Base-by-base conservation (phyloP, 192 early-diverging fungal species). In the Paraglomus occultum region DNA sequence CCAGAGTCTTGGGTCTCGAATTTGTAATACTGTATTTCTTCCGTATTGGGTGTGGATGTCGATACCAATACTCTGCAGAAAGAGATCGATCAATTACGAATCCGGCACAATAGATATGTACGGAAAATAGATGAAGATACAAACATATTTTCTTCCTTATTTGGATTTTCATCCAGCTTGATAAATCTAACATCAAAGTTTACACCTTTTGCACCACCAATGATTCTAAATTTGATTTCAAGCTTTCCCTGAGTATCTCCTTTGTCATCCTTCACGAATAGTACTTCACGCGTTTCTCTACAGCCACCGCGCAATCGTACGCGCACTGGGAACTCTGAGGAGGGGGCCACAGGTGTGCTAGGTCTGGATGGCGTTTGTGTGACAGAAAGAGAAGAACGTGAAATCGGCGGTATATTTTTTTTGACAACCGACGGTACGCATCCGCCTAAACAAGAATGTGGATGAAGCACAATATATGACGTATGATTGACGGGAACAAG, bases 361-460 rank as follows among this genome's bases (percentile, higher is more conserved):
- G 22, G 31, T 31, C 51, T 15, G 4, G 10, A 8, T 31, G 45
- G 11, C 6, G 8, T 48, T n/a, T 8, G 52, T 45, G 51, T 42
- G 10, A 23, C 12, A 12, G 66, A 17, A 5, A 55, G 64, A 1
- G 68, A 18, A 18, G 71, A 17, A 22, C 47, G 60, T 59, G 72
- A 62, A 4, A 79, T 60, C 9, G 78, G 58, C 57, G 75, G 71
- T 64, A 79, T 76, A 57, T 76, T 79, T 50, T 76, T 76, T 66
- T 76, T 43, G n/a, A 79, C 58, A 18, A 69, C 74, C 11, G 74
- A 76, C 0, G 78, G 78, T 1, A 79, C 78, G 40, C 78, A 79
- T 53, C 78, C 78, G n/a, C 63, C 63, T 64, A 50, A 42, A 43
- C n/a, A 47, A 38, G 4, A 64, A 49, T 50, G n/a, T 22, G 10